phyloP scores from a whole-genome alignment of 208 protist genomes.

The Porcisia hertigi region DNA sequence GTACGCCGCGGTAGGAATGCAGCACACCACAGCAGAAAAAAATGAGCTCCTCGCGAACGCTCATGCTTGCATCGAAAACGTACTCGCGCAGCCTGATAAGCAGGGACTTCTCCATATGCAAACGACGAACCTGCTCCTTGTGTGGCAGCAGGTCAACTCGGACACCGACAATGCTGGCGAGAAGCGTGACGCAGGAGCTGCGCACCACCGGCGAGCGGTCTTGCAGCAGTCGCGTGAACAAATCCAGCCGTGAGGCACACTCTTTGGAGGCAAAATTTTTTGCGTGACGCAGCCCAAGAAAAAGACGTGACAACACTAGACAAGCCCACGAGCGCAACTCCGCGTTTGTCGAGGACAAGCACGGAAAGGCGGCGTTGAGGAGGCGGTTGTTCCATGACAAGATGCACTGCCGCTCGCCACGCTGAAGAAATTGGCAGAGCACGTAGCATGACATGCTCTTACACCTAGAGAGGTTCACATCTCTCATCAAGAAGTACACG shows the following conservation, averaged over 20 bases:
- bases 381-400: constrained; percentile 83
- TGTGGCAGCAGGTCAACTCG: constrained; percentile 53
- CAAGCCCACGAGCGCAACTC: constrained; percentile 87
- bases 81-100: constrained; percentile 78
- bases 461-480: constrained; percentile 67
- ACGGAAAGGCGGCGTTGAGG: constrained; percentile 74
- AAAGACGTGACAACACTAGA: constrained; percentile 75
- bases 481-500: constrained; percentile 74
- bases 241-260: constrained; percentile 69
- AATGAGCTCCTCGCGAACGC: constrained; percentile 85
- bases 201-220: constrained; percentile 88
- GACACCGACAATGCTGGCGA: constrained; percentile 76
- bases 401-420: constrained; percentile 67
- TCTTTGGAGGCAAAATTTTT: constrained; percentile 77
- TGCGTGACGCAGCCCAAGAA: constrained; percentile 69
- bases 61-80: constrained; percentile 86
- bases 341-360: constrained; percentile 57
- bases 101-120: constrained; percentile 88
- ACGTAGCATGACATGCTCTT: constrained; percentile 95
- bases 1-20: constrained; percentile 60
- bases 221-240: constrained; percentile 77
- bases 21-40: constrained; percentile 80
- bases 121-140: constrained; percentile 67
- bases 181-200: constrained; percentile 84
- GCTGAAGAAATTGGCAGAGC: constrained; percentile 80